Base-by-base conservation (phyloP, 352 stramenopile species). In the Sclerospora graminicola region DNA sequence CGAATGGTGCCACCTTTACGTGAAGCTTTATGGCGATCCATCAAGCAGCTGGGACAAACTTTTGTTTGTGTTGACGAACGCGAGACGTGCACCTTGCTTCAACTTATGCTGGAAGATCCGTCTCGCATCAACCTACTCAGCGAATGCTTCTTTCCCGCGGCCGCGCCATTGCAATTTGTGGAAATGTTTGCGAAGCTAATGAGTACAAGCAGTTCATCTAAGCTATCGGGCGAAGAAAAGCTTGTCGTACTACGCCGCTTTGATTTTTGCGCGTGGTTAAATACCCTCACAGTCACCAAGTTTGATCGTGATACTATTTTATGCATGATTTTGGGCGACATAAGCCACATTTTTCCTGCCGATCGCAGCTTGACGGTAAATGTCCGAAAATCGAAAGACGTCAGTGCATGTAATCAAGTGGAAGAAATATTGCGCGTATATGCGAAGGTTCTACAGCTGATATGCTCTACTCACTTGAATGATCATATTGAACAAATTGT, bases 131-230 rank as follows among this genome's bases (percentile, higher is more conserved):
- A 69, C 9, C 49, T 91, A 23, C 57, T 93, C 0, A 84, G 70
- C 28, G 79, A 90, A 24, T 93, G 82, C 36, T 93, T 93, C 53
- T 84, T 67, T 16, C 82, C 82, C 2, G 72, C 79, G 10, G 65
- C 72, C 5, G 79, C 79, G 1, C 77, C 79, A 6, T 69, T 69
- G 5, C 63, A 69, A 15, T 93, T 91, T 44, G 82, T 91, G 6
- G 76, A 91, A 41, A 89, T 91, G 74, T 93, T 93, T 51, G 82
- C 79, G 0, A 93, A 75, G 45, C 45, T 93, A 11, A 86, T 91
- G 79, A 89, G 73, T 54, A 48, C 68, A 5, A 89, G 69, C 24
- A 64, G 64, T 16, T 76, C 77, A 0, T 66, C 73, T 0, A 83
- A 84, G 41, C 53, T 93, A 0, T 79, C 77, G 0, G 75, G 42